phyloP scores from a whole-genome alignment of 208 protist genomes.

The Acanthamoeba royreba region DNA sequence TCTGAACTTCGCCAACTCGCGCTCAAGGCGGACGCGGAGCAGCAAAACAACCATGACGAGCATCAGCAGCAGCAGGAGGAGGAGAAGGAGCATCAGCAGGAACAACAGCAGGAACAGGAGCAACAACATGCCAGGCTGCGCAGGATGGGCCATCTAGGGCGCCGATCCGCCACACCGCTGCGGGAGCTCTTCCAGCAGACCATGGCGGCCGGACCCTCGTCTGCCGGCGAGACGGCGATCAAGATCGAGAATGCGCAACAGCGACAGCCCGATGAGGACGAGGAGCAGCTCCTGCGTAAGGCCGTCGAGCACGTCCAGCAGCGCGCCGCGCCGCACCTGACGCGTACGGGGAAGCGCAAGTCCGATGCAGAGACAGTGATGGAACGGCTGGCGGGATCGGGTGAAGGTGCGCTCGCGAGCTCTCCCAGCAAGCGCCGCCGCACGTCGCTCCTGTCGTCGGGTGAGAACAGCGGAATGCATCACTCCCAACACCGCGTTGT shows the following conservation, averaged over 20 bases:
- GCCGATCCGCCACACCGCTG: not conserved
- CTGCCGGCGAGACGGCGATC: not conserved
- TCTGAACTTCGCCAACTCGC: no score
- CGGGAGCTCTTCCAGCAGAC: conserved; percentile 27
- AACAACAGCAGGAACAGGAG: not conserved
- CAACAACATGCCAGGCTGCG: not conserved
- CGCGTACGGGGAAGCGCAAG: not conserved
- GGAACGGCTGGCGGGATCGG: not conserved
- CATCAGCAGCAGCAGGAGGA: not conserved
- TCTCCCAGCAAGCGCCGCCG: conserved; percentile 4
- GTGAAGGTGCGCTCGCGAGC: not conserved
- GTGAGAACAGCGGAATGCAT: not conserved
- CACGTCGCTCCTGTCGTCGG: not conserved
- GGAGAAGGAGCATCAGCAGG: not conserved
- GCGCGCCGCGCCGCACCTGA: no score
- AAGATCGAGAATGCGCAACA: no score
- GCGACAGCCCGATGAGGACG: no score
- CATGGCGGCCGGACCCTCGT: not conserved
- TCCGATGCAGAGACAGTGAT: conserved; percentile 6
- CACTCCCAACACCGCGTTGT: not conserved
- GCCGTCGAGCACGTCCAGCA: not conserved
- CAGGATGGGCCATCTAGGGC: not conserved
- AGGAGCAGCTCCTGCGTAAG: not conserved
- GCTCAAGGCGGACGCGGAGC: no score
- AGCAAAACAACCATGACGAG: no score